These are phyloP conservation scores for Penicillium sclerotiorum DNA, from an alignment of 2,329 filamentous ascomycete genomes.

Conservation along the genomic window DNA sequence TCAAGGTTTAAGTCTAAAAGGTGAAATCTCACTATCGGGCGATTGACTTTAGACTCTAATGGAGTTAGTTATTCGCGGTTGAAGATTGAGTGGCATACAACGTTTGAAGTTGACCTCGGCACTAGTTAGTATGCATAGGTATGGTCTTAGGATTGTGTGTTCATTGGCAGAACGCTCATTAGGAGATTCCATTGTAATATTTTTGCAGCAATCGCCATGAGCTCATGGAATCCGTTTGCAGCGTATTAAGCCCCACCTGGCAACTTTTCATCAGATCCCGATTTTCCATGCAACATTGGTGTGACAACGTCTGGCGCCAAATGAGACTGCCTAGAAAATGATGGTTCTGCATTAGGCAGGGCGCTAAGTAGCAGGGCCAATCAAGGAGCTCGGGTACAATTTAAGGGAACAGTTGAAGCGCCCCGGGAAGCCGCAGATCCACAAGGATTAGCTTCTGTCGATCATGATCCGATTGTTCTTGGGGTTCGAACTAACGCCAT, in stretches of 20 bases:
- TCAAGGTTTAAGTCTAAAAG: no score
- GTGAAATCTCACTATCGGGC: no score
- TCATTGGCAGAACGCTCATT: no score
- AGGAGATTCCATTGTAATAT: no score
- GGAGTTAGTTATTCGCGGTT: no score
- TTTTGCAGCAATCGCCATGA: not conserved
- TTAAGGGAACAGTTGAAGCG: slow-evolving; percentile 12
- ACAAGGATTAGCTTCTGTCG: slow-evolving; percentile 1
- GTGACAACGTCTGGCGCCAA: slow-evolving; percentile 15
- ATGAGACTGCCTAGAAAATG: slow-evolving; percentile 7
- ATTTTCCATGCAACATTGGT: slow-evolving; percentile 20
- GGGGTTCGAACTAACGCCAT: slow-evolving; percentile 17
- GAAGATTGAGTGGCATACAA: no score
- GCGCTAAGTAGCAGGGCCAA: slow-evolving; percentile 13
- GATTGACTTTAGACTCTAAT: no score
- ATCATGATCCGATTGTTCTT: slow-evolving; percentile 17
- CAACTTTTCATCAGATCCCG: not conserved
- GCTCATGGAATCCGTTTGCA: not conserved
- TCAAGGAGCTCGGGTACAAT: slow-evolving; percentile 6
- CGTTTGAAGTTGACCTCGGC: no score
- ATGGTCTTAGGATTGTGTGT: no score
- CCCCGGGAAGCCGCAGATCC: slow-evolving; percentile 21
- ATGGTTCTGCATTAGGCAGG: slow-evolving; percentile 12
- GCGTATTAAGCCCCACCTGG: not conserved
- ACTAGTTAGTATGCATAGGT: no score